These are phyloP conservation scores for Coleophoma eucalyptorum DNA, from an alignment of 2,329 filamentous ascomycete species.

Conservation along the genomic window DNA sequence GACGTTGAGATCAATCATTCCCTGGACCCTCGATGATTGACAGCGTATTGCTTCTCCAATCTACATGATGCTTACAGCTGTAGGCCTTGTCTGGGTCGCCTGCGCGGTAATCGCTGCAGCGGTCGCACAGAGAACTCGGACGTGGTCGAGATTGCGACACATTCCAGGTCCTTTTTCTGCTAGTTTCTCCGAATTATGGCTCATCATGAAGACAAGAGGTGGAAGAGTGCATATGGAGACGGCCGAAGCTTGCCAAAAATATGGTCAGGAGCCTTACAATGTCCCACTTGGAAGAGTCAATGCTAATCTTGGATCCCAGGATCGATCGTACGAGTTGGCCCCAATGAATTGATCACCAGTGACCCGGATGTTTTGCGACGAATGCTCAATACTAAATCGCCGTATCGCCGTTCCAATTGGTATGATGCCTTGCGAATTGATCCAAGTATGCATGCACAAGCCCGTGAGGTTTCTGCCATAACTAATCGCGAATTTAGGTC, in stretches of 20 bases:
- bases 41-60: not conserved
- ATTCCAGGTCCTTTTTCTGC: constrained; percentile 35
- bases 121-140: constrained; percentile 5
- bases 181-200: constrained; percentile 35
- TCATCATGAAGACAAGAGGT: constrained; percentile 27
- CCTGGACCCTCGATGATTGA: too few species aligned
- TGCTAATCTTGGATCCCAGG: constrained; percentile 14
- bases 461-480: too few species aligned
- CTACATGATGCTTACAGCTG: not conserved
- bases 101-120: not conserved
- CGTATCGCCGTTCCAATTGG: constrained; percentile 35
- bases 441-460: constrained; percentile 26
- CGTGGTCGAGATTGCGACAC: constrained; percentile 35
- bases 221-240: constrained; percentile 31
- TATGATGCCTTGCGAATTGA: constrained; percentile 46
- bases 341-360: constrained; percentile 31
- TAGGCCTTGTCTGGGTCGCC: not conserved
- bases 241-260: constrained; percentile 30
- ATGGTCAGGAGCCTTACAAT: constrained; percentile 22
- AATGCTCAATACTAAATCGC: constrained; percentile 32
- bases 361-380: constrained; percentile 34
- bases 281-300: too few species aligned
- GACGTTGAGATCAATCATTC: too few species aligned
- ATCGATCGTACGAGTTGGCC: constrained; percentile 36
- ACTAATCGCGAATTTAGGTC: constrained; percentile 1